phyloP scores from a whole-genome alignment of 306 rosid species.

The Dryas alaskensis region DNA sequence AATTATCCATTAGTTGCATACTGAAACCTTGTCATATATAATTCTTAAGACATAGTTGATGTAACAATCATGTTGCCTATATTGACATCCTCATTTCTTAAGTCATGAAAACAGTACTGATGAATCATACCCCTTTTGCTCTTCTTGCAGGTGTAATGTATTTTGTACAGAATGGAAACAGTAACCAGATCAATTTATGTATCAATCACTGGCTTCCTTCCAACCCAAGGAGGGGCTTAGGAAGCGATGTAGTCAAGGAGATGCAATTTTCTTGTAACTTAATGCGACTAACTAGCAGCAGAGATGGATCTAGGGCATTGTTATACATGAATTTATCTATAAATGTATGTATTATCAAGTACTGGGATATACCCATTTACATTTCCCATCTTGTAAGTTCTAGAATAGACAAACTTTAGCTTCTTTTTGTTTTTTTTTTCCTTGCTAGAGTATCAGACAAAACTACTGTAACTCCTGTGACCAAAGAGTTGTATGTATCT shows the following conservation, averaged over 20 bases:
- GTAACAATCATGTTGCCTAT: too few relatives aligned
- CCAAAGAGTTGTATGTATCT: constrained; percentile 5
- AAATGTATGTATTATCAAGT: constrained; percentile 13
- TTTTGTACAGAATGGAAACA: constrained; percentile 22
- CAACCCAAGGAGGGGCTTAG: neutral
- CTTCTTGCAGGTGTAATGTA: constrained; percentile 18
- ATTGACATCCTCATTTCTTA: too few relatives aligned
- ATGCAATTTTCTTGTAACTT: constrained; percentile 12
- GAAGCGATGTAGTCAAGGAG: neutral
- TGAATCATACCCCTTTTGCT: neutral
- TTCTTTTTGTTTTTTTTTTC: neutral
- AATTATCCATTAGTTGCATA: too few relatives aligned
- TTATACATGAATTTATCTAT: constrained; percentile 16
- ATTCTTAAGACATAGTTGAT: too few relatives aligned
- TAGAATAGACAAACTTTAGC: constrained; percentile 1
- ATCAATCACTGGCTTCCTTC: too few relatives aligned
- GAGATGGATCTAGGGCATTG: constrained; percentile 7
- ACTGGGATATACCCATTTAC: neutral
- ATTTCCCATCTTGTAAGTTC: constrained; percentile 14
- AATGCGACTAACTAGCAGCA: neutral
- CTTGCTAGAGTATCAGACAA: neutral
- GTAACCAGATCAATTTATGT: neutral
- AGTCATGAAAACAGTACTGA: neutral
- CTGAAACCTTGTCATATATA: too few relatives aligned
- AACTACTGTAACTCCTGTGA: neutral